A percentile compares a stretch with the other conserved stretches of the same genome.
These are phyloP conservation scores for Alternaria incomplexa DNA, from an alignment of 2,329 filamentous ascomycete genomes.

Conservation along the genomic window DNA sequence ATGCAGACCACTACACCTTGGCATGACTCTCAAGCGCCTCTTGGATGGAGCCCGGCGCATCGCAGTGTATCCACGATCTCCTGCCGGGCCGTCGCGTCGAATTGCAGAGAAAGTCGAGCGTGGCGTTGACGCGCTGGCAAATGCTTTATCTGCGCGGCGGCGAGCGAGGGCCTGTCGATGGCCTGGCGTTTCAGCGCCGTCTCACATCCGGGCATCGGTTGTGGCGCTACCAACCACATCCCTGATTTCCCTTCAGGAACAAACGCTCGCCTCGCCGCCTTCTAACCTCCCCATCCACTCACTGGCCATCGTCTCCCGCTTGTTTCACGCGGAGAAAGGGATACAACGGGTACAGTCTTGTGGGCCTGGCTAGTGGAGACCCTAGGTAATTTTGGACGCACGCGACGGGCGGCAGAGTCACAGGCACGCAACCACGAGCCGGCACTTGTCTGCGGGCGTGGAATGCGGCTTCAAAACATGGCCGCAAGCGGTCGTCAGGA, in stretches of 20 bases:
- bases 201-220: conserved; percentile 30
- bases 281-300: conserved; percentile 29
- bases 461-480: conserved; percentile 33
- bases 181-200: conserved; percentile 24
- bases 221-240: conserved; percentile 34
- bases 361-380: conserved; percentile 29
- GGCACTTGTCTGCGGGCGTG: conserved; percentile 24
- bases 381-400: conserved; percentile 31
- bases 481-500: conserved; percentile 31
- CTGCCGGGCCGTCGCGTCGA: conserved; percentile 37
- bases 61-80: conserved; percentile 25
- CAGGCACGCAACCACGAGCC: conserved; percentile 34
- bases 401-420: conserved; percentile 33
- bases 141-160: conserved; percentile 17
- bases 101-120: conserved; percentile 20
- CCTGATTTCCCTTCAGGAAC: conserved; percentile 26
- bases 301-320: conserved; percentile 36
- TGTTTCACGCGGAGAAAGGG: conserved; percentile 42
- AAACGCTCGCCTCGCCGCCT: conserved; percentile 35
- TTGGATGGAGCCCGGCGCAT: conserved; percentile 12
- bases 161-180: conserved; percentile 31
- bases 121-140: conserved; percentile 38
- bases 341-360: conserved; percentile 26
- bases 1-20: background rate
- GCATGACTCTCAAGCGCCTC: conserved; percentile 12